A percentile compares a stretch with the other conserved stretches of the same genome.
Evolutionary conservation across 2,329 filamentous ascomycete genomes (phyloP).

Genomic region (Magnaporthiopsis rhizophila): DNA sequence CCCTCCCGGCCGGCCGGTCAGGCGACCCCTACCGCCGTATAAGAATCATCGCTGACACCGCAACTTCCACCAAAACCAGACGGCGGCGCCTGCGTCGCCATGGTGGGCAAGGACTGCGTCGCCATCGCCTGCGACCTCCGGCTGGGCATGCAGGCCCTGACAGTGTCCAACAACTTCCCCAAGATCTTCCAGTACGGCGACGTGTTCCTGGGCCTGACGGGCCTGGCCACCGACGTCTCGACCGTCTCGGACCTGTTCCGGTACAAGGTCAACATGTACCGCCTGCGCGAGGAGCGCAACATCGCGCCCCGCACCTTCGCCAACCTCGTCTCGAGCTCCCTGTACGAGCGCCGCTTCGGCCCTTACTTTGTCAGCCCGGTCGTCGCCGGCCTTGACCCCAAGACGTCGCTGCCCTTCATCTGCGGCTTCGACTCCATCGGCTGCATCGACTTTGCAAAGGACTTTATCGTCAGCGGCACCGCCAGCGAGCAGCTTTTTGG

Average conservation of each 20-base stretch:
- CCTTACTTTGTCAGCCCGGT: slow-evolving; percentile 95
- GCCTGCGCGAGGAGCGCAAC: slow-evolving; percentile 92
- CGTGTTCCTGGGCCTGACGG: slow-evolving; percentile 91
- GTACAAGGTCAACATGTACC: slow-evolving; percentile 99
- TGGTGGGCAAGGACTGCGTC: slow-evolving; percentile 99
- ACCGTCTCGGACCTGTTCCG: slow-evolving; percentile 96
- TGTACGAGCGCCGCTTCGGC: slow-evolving; percentile 95
- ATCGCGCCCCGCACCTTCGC: slow-evolving; percentile 93
- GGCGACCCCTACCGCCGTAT: no score
- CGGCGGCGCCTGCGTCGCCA: slow-evolving; percentile 93
- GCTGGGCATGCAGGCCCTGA: slow-evolving; percentile 91
- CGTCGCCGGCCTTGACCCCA: slow-evolving; percentile 89
- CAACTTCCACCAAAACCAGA: slow-evolving; percentile 31
- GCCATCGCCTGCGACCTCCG: slow-evolving; percentile 98
- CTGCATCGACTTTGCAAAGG: slow-evolving; percentile 98
- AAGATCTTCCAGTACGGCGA: slow-evolving; percentile 98
- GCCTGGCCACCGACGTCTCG: slow-evolving; percentile 89
- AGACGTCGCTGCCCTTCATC: slow-evolving; percentile 91
- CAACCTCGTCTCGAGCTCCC: slow-evolving; percentile 81
- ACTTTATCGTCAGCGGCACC: slow-evolving; percentile 96
- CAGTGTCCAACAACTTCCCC: slow-evolving; percentile 99
- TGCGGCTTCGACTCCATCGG: slow-evolving; percentile 99
- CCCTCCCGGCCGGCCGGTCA: no score
- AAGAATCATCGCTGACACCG: background rate
- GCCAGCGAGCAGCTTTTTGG: slow-evolving; percentile 97